A percentile compares a stretch with the other conserved stretches of the same genome.
These are phyloP conservation scores for Zizania palustris DNA, from an alignment of 202 grass and related monocot species.

Conservation along the genomic window DNA sequence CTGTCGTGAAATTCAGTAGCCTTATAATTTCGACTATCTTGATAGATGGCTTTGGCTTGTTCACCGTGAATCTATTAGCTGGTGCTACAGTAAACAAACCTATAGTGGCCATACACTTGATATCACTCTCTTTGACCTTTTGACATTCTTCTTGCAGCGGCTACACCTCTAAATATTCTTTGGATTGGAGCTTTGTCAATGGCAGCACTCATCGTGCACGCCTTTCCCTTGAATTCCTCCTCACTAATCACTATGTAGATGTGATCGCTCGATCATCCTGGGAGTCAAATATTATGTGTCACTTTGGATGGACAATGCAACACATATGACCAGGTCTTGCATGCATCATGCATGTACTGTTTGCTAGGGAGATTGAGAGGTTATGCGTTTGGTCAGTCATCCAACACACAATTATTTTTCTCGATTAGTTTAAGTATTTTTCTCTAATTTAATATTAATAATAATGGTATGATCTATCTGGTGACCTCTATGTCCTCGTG, in stretches of 20 bases:
- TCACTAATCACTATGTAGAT: neutral
- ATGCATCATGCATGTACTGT: conserved; percentile 1
- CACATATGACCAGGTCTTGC: neutral
- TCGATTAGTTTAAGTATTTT: no score
- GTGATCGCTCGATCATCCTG: neutral
- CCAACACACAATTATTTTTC: no score
- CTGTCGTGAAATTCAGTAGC: no score
- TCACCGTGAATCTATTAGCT: no score
- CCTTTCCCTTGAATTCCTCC: neutral
- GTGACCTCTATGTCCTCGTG: no score
- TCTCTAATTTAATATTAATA: no score
- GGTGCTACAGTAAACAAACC: no score
- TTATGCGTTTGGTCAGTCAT: neutral
- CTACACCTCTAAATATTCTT: neutral
- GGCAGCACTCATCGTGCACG: neutral
- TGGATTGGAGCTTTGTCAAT: conserved; percentile 1
- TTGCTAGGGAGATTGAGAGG: neutral
- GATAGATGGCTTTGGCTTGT: no score
- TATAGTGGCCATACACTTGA: neutral
- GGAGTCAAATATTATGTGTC: conserved; percentile 26
- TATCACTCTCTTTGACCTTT: conserved; percentile 12
- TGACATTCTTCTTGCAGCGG: neutral
- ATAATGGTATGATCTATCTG: no score
- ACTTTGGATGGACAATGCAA: conserved; percentile 35
- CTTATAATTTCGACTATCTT: no score